Evolutionary conservation across 768 basidiomycete species (phyloP).

Genomic region (Suillus paluster): DNA sequence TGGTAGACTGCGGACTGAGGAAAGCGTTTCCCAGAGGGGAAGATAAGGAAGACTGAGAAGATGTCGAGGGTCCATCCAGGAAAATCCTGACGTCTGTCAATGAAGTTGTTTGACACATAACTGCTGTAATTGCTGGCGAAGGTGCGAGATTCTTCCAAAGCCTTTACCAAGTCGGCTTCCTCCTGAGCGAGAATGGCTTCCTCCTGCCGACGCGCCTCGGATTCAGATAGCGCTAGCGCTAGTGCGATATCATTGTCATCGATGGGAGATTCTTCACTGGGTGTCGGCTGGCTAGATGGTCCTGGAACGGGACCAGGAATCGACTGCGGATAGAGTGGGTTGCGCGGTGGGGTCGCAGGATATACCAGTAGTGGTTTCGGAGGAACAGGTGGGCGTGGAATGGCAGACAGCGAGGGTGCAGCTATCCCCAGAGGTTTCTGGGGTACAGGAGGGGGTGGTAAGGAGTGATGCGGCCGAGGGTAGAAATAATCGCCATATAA

Average conservation of each 20-base stretch:
- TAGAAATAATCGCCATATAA: conserved; percentile 36
- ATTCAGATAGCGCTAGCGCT: conserved; percentile 48
- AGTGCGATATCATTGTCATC: conserved; percentile 52
- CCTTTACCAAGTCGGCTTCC: conserved; percentile 68
- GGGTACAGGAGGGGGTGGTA: conserved; percentile 33
- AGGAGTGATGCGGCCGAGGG: conserved; percentile 17
- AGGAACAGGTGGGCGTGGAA: conserved; percentile 43
- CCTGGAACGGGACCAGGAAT: conserved; percentile 26
- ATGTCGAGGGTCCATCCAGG: conserved; percentile 12
- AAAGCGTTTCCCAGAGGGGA: conserved; percentile 21
- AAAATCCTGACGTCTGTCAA: background rate
- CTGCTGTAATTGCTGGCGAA: conserved; percentile 16
- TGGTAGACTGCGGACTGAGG: conserved; percentile 16
- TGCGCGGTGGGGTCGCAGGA: conserved; percentile 22
- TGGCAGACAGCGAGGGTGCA: conserved; percentile 11
- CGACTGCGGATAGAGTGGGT: conserved; percentile 38
- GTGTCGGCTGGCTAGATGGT: conserved; percentile 13
- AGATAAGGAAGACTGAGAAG: conserved; percentile 15
- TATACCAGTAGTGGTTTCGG: conserved; percentile 39
- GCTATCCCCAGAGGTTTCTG: conserved; percentile 30
- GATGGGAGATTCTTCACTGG: conserved; percentile 17
- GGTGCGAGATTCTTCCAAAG: conserved; percentile 58
- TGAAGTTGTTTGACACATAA: background rate
- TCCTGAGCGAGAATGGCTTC: conserved; percentile 42
- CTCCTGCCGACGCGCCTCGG: conserved; percentile 42